Evolutionary conservation across 495 filamentous ascomycete genomes (phyloP).

Genomic region (Cenococcum geophilum): DNA sequence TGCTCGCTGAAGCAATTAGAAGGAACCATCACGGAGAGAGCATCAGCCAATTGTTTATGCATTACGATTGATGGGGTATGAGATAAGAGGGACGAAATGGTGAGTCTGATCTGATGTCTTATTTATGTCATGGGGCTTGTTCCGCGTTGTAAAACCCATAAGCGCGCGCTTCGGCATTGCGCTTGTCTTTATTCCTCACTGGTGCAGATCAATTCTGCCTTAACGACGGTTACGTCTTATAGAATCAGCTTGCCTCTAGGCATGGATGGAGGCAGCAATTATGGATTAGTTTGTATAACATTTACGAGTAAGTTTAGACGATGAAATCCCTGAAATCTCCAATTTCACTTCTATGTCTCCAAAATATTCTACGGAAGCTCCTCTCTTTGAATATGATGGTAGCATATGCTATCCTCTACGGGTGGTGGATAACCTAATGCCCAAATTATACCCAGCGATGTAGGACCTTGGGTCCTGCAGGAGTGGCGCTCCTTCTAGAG

Average conservation of each 20-base stretch:
- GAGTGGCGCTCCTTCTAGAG: slow-evolving; percentile 46
- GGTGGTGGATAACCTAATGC: no score
- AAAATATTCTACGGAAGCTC: no score
- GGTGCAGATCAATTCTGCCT: not conserved
- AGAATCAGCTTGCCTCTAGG: not conserved
- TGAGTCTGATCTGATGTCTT: not conserved
- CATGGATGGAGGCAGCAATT: not conserved
- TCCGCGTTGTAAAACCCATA: not conserved
- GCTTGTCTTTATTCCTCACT: slow-evolving; percentile 1
- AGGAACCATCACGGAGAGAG: slow-evolving; percentile 86
- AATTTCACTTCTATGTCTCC: not conserved
- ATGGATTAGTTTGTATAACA: not conserved
- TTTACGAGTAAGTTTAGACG: slow-evolving; percentile 1
- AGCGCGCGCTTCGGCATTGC: not conserved
- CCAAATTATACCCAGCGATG: slow-evolving; percentile 50
- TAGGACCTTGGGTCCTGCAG: slow-evolving; percentile 62
- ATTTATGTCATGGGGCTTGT: not conserved
- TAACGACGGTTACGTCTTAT: not conserved
- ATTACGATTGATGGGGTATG: slow-evolving; percentile 27
- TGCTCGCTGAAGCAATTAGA: slow-evolving; percentile 86
- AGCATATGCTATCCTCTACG: slow-evolving; percentile 7
- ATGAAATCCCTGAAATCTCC: not conserved
- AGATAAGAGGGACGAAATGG: not conserved
- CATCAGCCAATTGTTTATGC: slow-evolving; percentile 42
- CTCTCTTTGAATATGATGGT: no score